Conservation (phyloP, 2,329 filamentous ascomycete species). For the Fusarium concolor region DNA sequence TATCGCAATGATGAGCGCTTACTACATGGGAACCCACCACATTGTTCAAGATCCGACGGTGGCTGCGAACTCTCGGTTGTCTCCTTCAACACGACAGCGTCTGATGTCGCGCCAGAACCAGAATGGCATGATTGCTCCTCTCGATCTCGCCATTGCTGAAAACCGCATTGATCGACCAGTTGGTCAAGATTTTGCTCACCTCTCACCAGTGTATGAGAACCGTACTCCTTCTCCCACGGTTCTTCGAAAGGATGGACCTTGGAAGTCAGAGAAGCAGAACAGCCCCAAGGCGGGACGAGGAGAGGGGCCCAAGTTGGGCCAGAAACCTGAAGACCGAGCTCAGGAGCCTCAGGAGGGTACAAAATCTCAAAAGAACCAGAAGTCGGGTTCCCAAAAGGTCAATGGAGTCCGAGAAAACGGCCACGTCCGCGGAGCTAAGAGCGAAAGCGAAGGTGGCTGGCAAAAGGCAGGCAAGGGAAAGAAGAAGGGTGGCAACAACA, state of each 20-base stretch:
- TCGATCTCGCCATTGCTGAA: slow-evolving; percentile 66
- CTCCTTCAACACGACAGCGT: slow-evolving; percentile 53
- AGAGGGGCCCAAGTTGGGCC: slow-evolving; percentile 37
- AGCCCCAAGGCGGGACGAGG: slow-evolving; percentile 33
- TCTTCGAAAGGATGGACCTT: slow-evolving; percentile 62
- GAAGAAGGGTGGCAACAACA: slow-evolving; percentile 57
- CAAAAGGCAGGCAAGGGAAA: slow-evolving; percentile 66
- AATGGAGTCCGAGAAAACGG: slow-evolving; percentile 63
- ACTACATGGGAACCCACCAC: slow-evolving; percentile 46
- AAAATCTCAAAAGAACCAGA: slow-evolving; percentile 46
- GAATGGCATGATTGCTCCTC: slow-evolving; percentile 63
- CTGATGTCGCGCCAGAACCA: slow-evolving; percentile 57
- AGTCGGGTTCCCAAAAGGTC: slow-evolving; percentile 47
- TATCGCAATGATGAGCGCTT: slow-evolving; percentile 55
- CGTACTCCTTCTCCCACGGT: slow-evolving; percentile 77
- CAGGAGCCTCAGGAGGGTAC: slow-evolving; percentile 45
- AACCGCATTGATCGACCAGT: slow-evolving; percentile 53
- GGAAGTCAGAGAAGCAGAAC: slow-evolving; percentile 44
- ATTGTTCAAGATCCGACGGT: slow-evolving; percentile 49
- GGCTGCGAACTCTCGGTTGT: slow-evolving; percentile 47
- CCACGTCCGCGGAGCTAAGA: slow-evolving; percentile 65
- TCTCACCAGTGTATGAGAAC: slow-evolving; percentile 81
- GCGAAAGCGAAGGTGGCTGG: slow-evolving; percentile 67
- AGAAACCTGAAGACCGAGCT: slow-evolving; percentile 42
- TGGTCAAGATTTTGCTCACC: slow-evolving; percentile 59